Base-by-base conservation (phyloP, 192 early-diverging fungal genomes). In the Podila epigama region DNA sequence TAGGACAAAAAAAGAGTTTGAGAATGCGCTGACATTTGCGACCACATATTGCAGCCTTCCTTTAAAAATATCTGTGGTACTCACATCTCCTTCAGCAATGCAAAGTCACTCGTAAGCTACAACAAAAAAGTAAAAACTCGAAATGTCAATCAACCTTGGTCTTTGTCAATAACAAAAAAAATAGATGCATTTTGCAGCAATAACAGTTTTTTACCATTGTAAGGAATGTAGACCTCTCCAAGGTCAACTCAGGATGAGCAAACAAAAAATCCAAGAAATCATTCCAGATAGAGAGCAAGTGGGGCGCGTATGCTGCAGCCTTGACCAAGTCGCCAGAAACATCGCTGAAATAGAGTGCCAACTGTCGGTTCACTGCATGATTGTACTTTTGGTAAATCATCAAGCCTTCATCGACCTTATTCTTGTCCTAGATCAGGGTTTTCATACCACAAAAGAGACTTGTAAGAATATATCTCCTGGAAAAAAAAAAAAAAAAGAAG, bases 71-170 rank as follows among this genome's bases (percentile, higher is more conserved):
- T 12, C 22, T 6, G 33, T 5, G 2, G 5, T 27, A 60, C 71
- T 56, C 77, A 84, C 83, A 84, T 69, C 34, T 39, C 62, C n/a
- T 65, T 41, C 13, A 83, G 59, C 9, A 79, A 66, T 5, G 70
- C 48, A 35, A 54, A 60, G 41, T 71, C 64, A 10, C 44, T 48
- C 44, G 44, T 48, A 18, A 48, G 25, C 44, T 48, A 48, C 44
- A 48, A 9, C 6, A 48, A 22, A 48, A 20, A 6, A 7, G n/a
- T 22, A n/a, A n/a, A n/a, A n/a, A n/a, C n/a, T n/a, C n/a, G n/a
- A n/a, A n/a, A n/a, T n/a, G n/a, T n/a, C n/a, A n/a, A n/a, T n/a
- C n/a, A n/a, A n/a, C n/a, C n/a, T n/a, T n/a, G n/a, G n/a, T n/a
- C 22, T n/a, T 58, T 13, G 71, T 54, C 29, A 82, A 41, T 69